Conservation (phyloP, 164 flowering plant species). For the Sedum album region DNA sequence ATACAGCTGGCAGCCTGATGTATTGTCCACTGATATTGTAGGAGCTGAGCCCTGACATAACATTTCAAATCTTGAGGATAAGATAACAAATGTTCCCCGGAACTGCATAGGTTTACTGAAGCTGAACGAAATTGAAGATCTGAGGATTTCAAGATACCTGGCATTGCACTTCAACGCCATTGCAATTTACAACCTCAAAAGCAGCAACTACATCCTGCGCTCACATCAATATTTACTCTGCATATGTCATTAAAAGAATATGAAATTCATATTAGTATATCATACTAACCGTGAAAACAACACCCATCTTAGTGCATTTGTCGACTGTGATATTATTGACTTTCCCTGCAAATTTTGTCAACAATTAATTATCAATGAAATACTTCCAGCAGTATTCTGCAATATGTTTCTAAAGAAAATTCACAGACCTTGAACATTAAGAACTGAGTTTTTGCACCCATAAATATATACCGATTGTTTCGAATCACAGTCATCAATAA, state of each 20-base stretch:
- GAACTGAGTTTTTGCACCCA: conserved; percentile 95
- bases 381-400: neutral
- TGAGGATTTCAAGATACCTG: conserved; percentile 48
- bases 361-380: conserved; percentile 2
- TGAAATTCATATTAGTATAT: neutral
- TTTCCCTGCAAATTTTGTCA: conserved; percentile 56
- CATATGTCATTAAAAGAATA: neutral
- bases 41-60: conserved; percentile 82
- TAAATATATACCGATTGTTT: conserved; percentile 81
- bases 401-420: neutral
- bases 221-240: neutral
- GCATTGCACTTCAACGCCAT: conserved; percentile 88
- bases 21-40: conserved; percentile 88
- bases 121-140: neutral
- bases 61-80: neutral
- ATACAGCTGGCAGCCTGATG: conserved; percentile 84
- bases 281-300: conserved; percentile 70
- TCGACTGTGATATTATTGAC: conserved; percentile 95
- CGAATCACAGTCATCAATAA: conserved; percentile 92
- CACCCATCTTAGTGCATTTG: conserved; percentile 90
- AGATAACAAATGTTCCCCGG: neutral
- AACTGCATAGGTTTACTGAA: neutral
- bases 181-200: conserved; percentile 96
- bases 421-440: conserved; percentile 84
- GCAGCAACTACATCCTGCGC: conserved; percentile 96